Percentiles rank a stretch among this genome's conserved stretches.
Conservation (phyloP, 169 alveolate genomes). For the Plasmodium billcollinsi region DNA sequence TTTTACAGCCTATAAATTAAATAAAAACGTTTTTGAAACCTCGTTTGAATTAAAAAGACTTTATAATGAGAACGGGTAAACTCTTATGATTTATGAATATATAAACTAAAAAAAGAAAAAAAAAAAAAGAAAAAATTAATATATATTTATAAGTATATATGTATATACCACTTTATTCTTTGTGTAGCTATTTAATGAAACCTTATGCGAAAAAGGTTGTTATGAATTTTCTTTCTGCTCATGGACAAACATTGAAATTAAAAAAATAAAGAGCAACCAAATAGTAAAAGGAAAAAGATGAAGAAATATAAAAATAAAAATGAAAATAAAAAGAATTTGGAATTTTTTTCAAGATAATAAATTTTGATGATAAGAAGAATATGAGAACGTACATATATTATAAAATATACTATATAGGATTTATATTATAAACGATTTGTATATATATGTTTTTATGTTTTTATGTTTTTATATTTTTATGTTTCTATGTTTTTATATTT, state of each 20-base stretch:
- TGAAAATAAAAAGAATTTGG: neutral
- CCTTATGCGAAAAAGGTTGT: conserved; percentile 15
- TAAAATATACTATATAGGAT: too few relatives aligned
- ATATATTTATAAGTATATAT: neutral
- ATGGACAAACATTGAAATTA: conserved; percentile 28
- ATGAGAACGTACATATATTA: too few relatives aligned
- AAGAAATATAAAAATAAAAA: too few relatives aligned
- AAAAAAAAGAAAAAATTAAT: neutral
- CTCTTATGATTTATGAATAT: neutral
- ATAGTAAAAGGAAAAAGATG: too few relatives aligned
- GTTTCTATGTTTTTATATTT: neutral
- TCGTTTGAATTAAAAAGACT: conserved; percentile 34
- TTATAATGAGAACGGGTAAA: conserved; percentile 53
- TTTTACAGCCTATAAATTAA: conserved; percentile 20
- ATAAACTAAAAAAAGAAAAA: neutral
- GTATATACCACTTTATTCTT: neutral
- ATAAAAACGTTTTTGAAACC: conserved; percentile 23
- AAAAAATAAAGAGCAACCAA: neutral
- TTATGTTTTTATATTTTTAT: neutral
- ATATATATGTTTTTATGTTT: neutral
- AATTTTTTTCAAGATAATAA: too few relatives aligned
- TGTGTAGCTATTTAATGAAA: conserved; percentile 18
- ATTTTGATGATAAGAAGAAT: too few relatives aligned
- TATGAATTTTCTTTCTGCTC: conserved; percentile 35
- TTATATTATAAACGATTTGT: neutral